These are phyloP conservation scores for Globisporangium perplexum DNA, from an alignment of 352 stramenopile species.

Conservation along the genomic window DNA sequence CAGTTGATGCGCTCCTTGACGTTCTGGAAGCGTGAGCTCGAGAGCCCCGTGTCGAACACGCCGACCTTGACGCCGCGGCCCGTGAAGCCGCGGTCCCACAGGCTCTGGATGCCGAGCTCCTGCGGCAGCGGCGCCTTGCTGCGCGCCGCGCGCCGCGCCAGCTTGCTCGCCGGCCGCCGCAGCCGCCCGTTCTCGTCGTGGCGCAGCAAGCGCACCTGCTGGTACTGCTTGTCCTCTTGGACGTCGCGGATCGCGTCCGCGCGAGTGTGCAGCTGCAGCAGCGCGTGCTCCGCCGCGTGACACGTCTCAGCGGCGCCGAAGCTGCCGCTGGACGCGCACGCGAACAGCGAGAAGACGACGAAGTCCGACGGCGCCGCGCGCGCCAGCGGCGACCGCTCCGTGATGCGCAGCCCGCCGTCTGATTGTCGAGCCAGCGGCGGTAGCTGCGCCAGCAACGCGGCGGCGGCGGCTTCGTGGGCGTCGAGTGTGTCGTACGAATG, in stretches of 20 bases:
- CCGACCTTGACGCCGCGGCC: constrained; percentile 75
- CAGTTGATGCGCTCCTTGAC: constrained; percentile 83
- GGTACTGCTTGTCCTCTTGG: constrained; percentile 43
- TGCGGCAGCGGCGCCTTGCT: constrained; percentile 39
- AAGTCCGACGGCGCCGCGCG: constrained; percentile 52
- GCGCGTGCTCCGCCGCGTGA: constrained; percentile 16
- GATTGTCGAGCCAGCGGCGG: not conserved
- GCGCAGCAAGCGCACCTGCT: constrained; percentile 11
- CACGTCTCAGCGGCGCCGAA: constrained; percentile 7
- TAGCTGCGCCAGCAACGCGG: constrained; percentile 14
- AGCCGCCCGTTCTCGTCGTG: constrained; percentile 14
- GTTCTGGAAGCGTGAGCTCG: constrained; percentile 40
- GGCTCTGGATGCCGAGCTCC: constrained; percentile 38
- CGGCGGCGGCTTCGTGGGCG: constrained; percentile 15
- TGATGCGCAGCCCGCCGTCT: constrained; percentile 10
- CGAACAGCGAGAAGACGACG: constrained; percentile 44
- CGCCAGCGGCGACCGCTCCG: constrained; percentile 20
- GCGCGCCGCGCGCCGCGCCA: constrained; percentile 10
- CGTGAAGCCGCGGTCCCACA: constrained; percentile 59
- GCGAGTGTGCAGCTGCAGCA: constrained; percentile 4
- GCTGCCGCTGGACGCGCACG: constrained; percentile 15
- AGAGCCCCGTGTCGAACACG: constrained; percentile 84
- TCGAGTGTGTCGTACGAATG: constrained; percentile 20
- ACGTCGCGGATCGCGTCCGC: constrained; percentile 28
- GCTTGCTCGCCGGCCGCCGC: not conserved